Percentiles rank a stretch among this genome's conserved stretches.
phyloP scores from a whole-genome alignment of 108 stramenopile species.

The Fragilariopsis cylindrus region DNA sequence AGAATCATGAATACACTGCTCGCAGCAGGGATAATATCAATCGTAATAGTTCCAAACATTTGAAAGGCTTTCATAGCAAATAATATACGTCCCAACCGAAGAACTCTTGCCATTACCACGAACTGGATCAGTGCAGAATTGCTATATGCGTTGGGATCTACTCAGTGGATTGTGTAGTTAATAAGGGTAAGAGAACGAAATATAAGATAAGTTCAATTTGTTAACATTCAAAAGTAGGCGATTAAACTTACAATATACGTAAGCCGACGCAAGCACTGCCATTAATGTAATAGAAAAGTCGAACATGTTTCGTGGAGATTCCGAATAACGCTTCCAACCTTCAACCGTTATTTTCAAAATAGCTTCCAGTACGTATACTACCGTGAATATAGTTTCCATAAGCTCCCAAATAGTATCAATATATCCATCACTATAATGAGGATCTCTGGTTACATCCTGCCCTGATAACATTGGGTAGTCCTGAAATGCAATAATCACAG shows the following conservation, averaged over 20 bases:
- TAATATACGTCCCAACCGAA: constrained; percentile 66
- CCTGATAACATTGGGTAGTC: constrained; percentile 69
- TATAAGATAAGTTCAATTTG: neutral
- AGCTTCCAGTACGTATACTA: constrained; percentile 65
- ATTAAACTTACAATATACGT: constrained; percentile 52
- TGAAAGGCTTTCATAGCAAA: constrained; percentile 57
- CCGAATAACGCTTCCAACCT: constrained; percentile 65
- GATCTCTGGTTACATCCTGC: constrained; percentile 32
- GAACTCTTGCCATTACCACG: constrained; percentile 75
- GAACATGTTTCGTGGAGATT: constrained; percentile 62
- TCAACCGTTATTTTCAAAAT: constrained; percentile 56
- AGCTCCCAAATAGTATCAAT: constrained; percentile 66
- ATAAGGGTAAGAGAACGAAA: neutral
- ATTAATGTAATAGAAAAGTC: constrained; percentile 66
- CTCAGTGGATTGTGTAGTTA: neutral
- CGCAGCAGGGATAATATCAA: constrained; percentile 63
- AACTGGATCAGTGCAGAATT: constrained; percentile 63
- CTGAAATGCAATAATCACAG: constrained; percentile 61
- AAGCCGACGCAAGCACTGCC: constrained; percentile 50
- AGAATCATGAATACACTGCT: constrained; percentile 48
- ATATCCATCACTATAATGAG: constrained; percentile 31
- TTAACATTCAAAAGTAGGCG: neutral
- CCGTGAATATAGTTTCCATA: constrained; percentile 66
- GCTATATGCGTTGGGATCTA: constrained; percentile 54
- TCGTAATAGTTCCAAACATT: constrained; percentile 46